Base-by-base conservation (phyloP, 2,329 filamentous ascomycete species). In the Podosphaera leucotricha region DNA sequence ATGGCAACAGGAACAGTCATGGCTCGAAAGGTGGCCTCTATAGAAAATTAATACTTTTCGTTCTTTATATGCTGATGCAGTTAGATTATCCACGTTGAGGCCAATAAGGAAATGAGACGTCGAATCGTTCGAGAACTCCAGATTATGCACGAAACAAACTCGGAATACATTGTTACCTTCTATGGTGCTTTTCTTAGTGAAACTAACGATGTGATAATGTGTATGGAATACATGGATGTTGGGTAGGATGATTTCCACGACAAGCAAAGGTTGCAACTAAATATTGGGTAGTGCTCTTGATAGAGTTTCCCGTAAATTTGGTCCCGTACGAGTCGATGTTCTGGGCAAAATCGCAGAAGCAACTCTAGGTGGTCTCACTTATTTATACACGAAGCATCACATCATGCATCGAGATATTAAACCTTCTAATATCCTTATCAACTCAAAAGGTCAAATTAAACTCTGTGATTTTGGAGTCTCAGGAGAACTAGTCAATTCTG, bases 331-430 rank as follows among this genome's bases (percentile, higher is more conserved):
- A 45, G 87, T 98, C 44, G 90, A 95, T 59, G 87, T 98, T 0
- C 70, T 98, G 5, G 90, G 90, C 47, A 98, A 98, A 64, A 95
- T 98, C 54, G 86, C 90, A 44, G 90, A 94, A 65, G 86, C 87
- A 3, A 87, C 92, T 4, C 72, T 98, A 3, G 87, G 83, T 41
- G 90, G 90, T 11, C 70, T 98, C 47, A 86, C 85, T 28, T 98
- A 98, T 58, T 78, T 98, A 41, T 98, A 95, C 64, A 78, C 80
- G 52, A 82, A 83, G 53, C 86, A 95, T 59, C 83, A 90, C 57
- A 98, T 98, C 60, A 95, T 98, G 86, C 90, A 98, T 61, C 77
- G 90, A 62, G 90, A 98, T 60, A 92, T 98, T 65, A 98, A 98
- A 58, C 90, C 90, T 1, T 95, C 90, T 38, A 98, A 98, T 59